Conservation (phyloP, 768 basidiomycete species). For the Tulasnella calospora region DNA sequence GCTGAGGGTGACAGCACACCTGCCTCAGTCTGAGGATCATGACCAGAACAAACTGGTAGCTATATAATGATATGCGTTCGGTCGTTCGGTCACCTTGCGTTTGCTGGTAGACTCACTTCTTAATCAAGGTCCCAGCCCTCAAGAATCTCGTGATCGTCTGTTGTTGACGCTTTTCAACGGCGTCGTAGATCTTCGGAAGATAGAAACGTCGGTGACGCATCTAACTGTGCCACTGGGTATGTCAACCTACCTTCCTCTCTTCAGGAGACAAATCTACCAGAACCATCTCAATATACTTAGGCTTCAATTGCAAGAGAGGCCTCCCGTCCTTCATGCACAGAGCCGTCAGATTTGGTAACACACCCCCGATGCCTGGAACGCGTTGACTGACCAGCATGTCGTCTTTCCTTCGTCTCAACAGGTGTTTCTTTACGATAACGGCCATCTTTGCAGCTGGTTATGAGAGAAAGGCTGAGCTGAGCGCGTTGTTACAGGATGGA, state of each 20-base stretch:
- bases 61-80: constrained; percentile 30
- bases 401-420: constrained; percentile 72
- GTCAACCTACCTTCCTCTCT: constrained; percentile 33
- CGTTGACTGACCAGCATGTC: constrained; percentile 40
- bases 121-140: constrained; percentile 58
- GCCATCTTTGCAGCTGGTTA: constrained; percentile 8
- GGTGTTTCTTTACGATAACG: constrained; percentile 53
- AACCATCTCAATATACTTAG: constrained; percentile 32
- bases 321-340: constrained; percentile 49
- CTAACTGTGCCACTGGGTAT: constrained; percentile 31
- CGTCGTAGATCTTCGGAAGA: constrained; percentile 34
- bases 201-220: constrained; percentile 31
- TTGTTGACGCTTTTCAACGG: constrained; percentile 33
- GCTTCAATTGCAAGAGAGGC: constrained; percentile 59
- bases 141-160: constrained; percentile 50
- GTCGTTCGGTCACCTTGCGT: neutral
- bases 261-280: constrained; percentile 36
- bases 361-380: neutral
- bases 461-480: constrained; percentile 37
- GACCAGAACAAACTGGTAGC: constrained; percentile 37
- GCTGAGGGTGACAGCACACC: constrained; percentile 53
- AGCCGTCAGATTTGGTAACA: neutral
- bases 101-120: constrained; percentile 52
- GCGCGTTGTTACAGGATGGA: neutral
- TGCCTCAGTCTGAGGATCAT: constrained; percentile 36